Conservation (phyloP, 805 yeast genomes). For the Pichia scutulata region DNA sequence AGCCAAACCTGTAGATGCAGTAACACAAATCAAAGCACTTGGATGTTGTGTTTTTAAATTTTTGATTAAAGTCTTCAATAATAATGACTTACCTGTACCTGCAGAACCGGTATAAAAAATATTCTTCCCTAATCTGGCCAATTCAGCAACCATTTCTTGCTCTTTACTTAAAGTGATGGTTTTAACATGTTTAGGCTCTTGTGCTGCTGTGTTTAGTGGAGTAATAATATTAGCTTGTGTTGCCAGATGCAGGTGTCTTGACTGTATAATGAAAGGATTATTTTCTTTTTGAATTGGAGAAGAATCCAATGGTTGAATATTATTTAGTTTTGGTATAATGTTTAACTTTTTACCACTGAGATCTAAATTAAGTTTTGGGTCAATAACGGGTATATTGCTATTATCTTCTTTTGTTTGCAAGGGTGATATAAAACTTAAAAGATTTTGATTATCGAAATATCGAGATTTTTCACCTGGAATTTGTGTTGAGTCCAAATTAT, state of each 20-base stretch:
- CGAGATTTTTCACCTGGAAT: neutral
- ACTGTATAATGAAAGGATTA: neutral
- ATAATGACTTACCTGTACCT: constrained; percentile 94
- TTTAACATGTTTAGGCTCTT: neutral
- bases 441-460: neutral
- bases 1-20: constrained; percentile 82
- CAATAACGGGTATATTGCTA: neutral
- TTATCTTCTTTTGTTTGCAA: neutral
- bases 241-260: constrained; percentile 4
- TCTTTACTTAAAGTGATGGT: constrained; percentile 39
- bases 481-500: neutral
- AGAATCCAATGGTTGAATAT: neutral
- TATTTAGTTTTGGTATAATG: neutral
- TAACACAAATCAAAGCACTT: constrained; percentile 53
- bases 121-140: constrained; percentile 55
- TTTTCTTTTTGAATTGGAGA: neutral
- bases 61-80: constrained; percentile 59
- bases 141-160: constrained; percentile 55
- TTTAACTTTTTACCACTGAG: neutral
- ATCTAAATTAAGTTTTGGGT: neutral
- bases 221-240: neutral
- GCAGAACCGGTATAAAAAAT: constrained; percentile 96
- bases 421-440: neutral
- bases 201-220: neutral
- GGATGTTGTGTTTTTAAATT: constrained; percentile 39